These are phyloP conservation scores for Chenopodium album DNA, from an alignment of 148 eudicot species.

Conservation along the genomic window DNA sequence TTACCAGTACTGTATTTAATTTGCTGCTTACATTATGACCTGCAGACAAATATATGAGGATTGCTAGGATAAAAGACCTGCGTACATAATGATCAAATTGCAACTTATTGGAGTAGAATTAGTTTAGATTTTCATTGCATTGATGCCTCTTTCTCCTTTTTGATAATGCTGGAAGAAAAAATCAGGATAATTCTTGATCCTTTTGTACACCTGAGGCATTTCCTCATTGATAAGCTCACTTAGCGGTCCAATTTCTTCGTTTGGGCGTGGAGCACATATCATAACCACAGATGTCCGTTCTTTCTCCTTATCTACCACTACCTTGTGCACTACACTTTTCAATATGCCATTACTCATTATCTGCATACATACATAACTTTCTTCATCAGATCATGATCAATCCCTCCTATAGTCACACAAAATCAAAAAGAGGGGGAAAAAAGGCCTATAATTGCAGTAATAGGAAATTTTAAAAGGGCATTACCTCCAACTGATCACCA, in stretches of 20 bases:
- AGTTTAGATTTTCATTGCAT: no score
- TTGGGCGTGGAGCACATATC: slow-evolving; percentile 14
- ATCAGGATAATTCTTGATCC: slow-evolving; percentile 22
- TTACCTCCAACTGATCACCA: slow-evolving; percentile 42
- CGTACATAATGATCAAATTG: no score
- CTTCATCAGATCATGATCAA: no score
- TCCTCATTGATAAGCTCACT: slow-evolving; percentile 25
- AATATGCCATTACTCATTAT: slow-evolving; percentile 43
- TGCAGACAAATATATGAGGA: no score
- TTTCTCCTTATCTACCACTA: slow-evolving; percentile 23
- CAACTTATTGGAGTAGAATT: no score
- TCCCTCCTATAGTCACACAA: no score
- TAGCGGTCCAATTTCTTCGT: slow-evolving; percentile 33
- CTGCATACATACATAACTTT: slow-evolving; percentile 16
- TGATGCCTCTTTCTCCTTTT: background rate
- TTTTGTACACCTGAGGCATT: slow-evolving; percentile 36
- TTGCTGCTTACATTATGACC: no score
- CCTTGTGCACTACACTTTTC: slow-evolving; percentile 45
- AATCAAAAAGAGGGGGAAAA: no score
- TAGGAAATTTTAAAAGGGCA: no score
- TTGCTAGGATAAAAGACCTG: no score
- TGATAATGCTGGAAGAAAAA: slow-evolving; percentile 7
- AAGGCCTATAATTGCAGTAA: no score
- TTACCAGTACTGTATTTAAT: no score
- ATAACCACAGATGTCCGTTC: slow-evolving; percentile 37